phyloP scores from a whole-genome alignment of 306 rosid genomes.

The Trifolium fragiferum region DNA sequence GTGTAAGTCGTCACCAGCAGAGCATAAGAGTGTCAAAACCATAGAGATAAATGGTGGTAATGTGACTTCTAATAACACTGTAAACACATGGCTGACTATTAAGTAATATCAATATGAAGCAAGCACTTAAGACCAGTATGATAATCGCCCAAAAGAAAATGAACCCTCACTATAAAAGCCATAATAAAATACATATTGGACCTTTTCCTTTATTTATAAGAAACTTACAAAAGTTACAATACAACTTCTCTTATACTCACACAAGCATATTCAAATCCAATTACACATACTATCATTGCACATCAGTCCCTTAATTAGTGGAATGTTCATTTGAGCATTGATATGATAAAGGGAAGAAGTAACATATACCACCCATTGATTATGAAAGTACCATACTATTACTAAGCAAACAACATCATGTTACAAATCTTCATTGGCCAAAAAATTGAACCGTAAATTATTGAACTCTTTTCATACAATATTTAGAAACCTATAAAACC shows the following conservation, averaged over 20 bases:
- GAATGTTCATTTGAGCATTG: not conserved
- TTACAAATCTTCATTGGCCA: not conserved
- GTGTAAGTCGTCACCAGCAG: slow-evolving; percentile 53
- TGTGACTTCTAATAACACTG: slow-evolving; percentile 84
- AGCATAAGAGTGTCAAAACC: slow-evolving; percentile 96
- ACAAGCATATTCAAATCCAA: not conserved
- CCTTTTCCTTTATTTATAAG: slow-evolving; percentile 49
- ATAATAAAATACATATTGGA: slow-evolving; percentile 81
- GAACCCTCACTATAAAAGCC: slow-evolving; percentile 87
- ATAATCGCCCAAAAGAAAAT: slow-evolving; percentile 89
- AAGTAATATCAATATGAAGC: slow-evolving; percentile 74
- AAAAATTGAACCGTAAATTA: not conserved
- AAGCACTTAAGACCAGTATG: slow-evolving; percentile 77
- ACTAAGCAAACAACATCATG: not conserved
- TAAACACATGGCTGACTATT: slow-evolving; percentile 82
- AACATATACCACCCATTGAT: not conserved
- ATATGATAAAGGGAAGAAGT: not conserved
- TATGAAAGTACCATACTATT: not conserved
- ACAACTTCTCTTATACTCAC: not conserved
- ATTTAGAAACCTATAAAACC: not conserved
- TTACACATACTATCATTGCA: not conserved
- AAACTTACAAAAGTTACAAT: not conserved
- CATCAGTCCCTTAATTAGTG: not conserved
- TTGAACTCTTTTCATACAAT: not conserved
- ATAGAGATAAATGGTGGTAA: slow-evolving; percentile 83